These are phyloP conservation scores for Sugiyamaella smithiae DNA, from an alignment of 805 yeast species.

Conservation along the genomic window DNA sequence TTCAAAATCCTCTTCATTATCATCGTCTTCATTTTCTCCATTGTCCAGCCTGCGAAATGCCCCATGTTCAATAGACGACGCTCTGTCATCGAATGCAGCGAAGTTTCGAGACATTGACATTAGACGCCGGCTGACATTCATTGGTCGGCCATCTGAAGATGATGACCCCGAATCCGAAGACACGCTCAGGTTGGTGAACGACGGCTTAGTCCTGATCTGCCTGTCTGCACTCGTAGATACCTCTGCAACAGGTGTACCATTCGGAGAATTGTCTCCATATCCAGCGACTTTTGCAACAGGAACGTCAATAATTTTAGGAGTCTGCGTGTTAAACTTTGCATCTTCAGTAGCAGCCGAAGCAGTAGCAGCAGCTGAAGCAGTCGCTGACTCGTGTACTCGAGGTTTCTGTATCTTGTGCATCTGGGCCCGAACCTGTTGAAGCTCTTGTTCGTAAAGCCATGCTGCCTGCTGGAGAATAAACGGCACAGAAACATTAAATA, in stretches of 20 bases:
- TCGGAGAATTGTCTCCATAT: neutral
- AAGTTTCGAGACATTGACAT: conserved; percentile 10
- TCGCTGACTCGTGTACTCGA: neutral
- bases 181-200: neutral
- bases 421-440: conserved; percentile 34
- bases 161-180: conserved; percentile 1
- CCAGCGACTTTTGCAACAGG: no score
- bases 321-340: neutral
- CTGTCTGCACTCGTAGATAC: neutral
- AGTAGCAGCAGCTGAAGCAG: neutral
- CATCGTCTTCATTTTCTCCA: neutral
- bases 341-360: neutral
- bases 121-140: conserved; percentile 6
- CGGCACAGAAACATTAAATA: conserved; percentile 37
- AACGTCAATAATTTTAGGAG: no score
- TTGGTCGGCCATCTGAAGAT: neutral
- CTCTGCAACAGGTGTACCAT: neutral
- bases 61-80: neutral
- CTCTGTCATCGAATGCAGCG: neutral
- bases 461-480: conserved; percentile 42
- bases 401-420: conserved; percentile 27
- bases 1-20: conserved; percentile 16
- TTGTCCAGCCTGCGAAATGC: neutral
- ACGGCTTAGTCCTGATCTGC: neutral
- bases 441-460: conserved; percentile 42